A percentile compares a stretch with the other conserved stretches of the same genome.
Evolutionary conservation across 192 early-diverging fungal species (phyloP).

Genomic region (Pilaira anomala): DNA sequence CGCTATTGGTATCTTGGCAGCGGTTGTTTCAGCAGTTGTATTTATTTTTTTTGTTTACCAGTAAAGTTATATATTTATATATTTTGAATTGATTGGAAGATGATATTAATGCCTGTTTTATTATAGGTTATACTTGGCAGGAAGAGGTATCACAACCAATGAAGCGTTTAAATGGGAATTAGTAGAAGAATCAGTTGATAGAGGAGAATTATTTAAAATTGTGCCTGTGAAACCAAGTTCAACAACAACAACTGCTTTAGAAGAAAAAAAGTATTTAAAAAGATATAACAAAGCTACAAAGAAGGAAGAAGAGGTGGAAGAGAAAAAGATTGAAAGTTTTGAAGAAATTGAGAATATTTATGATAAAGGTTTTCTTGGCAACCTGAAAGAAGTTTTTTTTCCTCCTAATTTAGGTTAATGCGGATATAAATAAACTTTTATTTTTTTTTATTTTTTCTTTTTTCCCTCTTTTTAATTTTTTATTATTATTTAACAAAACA

Average conservation of each 20-base stretch:
- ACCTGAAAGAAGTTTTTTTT: constrained; percentile 31
- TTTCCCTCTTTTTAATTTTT: neutral
- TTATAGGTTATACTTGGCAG: constrained; percentile 41
- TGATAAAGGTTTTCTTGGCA: constrained; percentile 33
- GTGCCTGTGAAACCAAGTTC: neutral
- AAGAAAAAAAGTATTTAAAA: constrained; percentile 8
- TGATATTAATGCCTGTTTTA: neutral
- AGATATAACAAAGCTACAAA: neutral
- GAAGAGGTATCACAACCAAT: constrained; percentile 48
- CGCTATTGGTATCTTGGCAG: constrained; percentile 47
- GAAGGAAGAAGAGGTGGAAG: neutral
- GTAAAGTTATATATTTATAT: constrained; percentile 17
- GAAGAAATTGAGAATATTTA: constrained; percentile 38
- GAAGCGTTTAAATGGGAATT: constrained; percentile 57
- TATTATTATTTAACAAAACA: neutral
- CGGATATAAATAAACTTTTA: constrained; percentile 5
- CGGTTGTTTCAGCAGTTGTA: constrained; percentile 44
- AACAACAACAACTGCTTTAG: neutral
- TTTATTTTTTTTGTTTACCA: constrained; percentile 49
- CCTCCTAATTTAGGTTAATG: constrained; percentile 14
- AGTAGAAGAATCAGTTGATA: constrained; percentile 46
- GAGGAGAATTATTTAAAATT: constrained; percentile 34
- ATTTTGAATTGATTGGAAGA: neutral
- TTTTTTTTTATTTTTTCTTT: constrained; percentile 1
- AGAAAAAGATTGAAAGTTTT: constrained; percentile 20